These are phyloP conservation scores for Vaccinium macrocarpon DNA, from an alignment of 148 eudicot species.

Conservation along the genomic window DNA sequence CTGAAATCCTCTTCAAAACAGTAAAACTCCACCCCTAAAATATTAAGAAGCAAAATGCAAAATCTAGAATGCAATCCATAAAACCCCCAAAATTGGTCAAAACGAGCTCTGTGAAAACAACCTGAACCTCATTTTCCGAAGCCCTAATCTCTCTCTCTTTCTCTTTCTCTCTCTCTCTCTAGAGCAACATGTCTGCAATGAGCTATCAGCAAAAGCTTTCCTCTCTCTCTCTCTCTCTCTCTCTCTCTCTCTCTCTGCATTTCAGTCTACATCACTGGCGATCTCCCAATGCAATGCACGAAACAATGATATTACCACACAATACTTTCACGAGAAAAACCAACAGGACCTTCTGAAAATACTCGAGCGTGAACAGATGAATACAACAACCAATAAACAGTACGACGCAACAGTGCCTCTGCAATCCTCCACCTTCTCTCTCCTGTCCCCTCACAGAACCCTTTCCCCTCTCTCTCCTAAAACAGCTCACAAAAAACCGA, in stretches of 20 bases:
- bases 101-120: not conserved
- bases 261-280: not conserved
- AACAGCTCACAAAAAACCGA: not conserved
- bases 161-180: not conserved
- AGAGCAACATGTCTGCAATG: not conserved
- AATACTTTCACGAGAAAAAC: slow-evolving; percentile 4
- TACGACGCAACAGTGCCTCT: not conserved
- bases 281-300: not conserved
- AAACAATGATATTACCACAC: not conserved
- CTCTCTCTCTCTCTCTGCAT: not conserved
- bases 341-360: not conserved
- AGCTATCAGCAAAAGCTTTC: not conserved
- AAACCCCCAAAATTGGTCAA: not conserved
- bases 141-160: not conserved
- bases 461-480: not conserved
- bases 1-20: slow-evolving; percentile 12
- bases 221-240: not conserved
- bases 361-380: slow-evolving; percentile 6
- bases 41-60: not conserved
- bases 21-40: not conserved
- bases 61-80: not conserved
- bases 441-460: not conserved
- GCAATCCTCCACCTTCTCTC: not conserved
- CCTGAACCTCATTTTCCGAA: not conserved
- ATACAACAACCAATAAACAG: not conserved